These are phyloP conservation scores for Cinnamomum micranthum DNA, from an alignment of 164 flowering plant species.

Conservation along the genomic window DNA sequence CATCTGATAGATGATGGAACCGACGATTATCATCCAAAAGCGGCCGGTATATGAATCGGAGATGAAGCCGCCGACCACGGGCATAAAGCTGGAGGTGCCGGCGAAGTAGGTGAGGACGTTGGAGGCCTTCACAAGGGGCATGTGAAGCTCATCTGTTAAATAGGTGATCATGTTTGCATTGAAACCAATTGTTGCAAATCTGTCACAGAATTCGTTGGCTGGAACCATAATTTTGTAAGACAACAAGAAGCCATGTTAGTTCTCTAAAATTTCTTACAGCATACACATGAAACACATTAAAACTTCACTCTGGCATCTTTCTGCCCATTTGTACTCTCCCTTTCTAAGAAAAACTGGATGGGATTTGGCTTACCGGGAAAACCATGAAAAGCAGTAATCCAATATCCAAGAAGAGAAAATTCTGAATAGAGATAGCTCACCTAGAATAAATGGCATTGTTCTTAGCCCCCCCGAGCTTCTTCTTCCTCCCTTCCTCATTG, in stretches of 20 bases:
- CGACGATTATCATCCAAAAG: constrained; percentile 50
- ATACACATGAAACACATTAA: too few species aligned
- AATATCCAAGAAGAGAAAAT: neutral
- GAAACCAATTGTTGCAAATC: constrained; percentile 52
- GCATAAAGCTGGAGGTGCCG: constrained; percentile 56
- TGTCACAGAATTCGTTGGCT: constrained; percentile 64
- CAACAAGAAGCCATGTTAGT: neutral
- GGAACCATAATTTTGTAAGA: neutral
- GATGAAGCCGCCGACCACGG: constrained; percentile 53
- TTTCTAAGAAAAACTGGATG: too few species aligned
- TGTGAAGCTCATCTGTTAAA: constrained; percentile 50
- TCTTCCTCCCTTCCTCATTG: constrained; percentile 6
- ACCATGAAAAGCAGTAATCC: too few species aligned
- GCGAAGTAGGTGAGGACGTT: constrained; percentile 56
- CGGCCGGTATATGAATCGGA: constrained; percentile 68
- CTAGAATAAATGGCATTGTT: constrained; percentile 68
- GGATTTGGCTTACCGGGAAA: too few species aligned
- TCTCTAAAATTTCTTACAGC: too few species aligned
- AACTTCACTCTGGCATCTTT: too few species aligned
- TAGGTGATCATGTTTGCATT: constrained; percentile 69
- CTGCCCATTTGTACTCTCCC: too few species aligned
- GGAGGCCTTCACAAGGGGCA: constrained; percentile 64
- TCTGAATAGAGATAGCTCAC: constrained; percentile 19
- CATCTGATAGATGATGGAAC: constrained; percentile 52
- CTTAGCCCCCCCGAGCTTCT: constrained; percentile 57